Percentiles rank a stretch among this genome's conserved stretches.
Evolutionary conservation across 768 basidiomycete genomes (phyloP).

Genomic region (Sutorius australiensis): DNA sequence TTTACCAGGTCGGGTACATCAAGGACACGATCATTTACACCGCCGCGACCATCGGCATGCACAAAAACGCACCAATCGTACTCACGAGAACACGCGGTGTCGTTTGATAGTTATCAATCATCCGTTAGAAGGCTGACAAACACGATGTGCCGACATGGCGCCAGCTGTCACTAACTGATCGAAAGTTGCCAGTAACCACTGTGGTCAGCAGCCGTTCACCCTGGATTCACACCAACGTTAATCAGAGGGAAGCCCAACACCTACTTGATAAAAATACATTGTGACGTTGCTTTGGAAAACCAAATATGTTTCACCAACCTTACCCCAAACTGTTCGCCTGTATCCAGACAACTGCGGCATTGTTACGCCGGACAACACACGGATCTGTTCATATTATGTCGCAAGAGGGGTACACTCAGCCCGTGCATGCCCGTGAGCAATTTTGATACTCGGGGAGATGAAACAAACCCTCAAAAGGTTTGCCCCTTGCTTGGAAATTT

Average conservation of each 20-base stretch:
- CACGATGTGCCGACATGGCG: not conserved
- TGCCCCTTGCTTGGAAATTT: not conserved
- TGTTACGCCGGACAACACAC: not conserved
- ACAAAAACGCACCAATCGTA: conserved; percentile 8
- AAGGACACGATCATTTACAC: conserved; percentile 4
- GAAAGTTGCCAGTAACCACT: too few species aligned
- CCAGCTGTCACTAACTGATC: too few species aligned
- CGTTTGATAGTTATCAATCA: not conserved
- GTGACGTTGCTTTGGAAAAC: not conserved
- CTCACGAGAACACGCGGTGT: conserved; percentile 16
- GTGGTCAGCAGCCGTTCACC: not conserved
- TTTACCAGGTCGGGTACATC: conserved; percentile 7
- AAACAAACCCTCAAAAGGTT: too few species aligned
- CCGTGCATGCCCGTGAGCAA: not conserved
- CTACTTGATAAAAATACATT: not conserved
- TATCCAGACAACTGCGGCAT: not conserved
- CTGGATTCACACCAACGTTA: not conserved
- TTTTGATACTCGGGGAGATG: not conserved
- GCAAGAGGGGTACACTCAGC: not conserved
- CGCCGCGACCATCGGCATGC: not conserved
- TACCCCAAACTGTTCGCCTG: not conserved
- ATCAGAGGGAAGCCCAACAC: not conserved
- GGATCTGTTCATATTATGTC: not conserved
- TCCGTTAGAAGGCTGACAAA: not conserved
- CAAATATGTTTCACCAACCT: not conserved